Base-by-base conservation (phyloP, 768 basidiomycete species). In the Tephrocybe sp. region DNA sequence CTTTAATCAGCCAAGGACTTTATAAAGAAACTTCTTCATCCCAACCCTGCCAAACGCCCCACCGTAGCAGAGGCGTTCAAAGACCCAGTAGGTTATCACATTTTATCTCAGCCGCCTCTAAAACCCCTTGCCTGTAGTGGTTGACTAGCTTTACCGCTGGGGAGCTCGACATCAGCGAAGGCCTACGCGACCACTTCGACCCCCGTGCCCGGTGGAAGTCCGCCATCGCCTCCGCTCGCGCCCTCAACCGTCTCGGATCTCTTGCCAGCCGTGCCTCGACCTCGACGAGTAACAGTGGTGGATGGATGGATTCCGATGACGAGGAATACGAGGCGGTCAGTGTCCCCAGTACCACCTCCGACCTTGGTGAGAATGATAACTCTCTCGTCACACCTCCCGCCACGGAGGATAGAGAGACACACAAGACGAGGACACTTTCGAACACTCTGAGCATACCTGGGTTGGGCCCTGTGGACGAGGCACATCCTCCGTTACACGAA, bases 1-100 rank as follows among this genome's bases (percentile, higher is more conserved):
- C n/a, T n/a, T n/a, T n/a, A 17, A 28, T 9, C 53, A 93, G 95
- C 93, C 10, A 98, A 96, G 64, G 70, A 78, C 23, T 98, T 99
- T 62, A 88, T 98, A 63, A 77, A 72, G 57, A 65, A 73, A 0
- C 69, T 97, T 21, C 73, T 98, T 6, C 78, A 84, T 45, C 78
- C 87, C 0, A 83, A 96, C 60, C 88, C 94, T 0, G 57, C 67
- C 0, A 70, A 79, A 50, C 82, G 97, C 24, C 86, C 84, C 0
- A 89, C 91, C 0, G 90, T 92, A 0, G 71, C 72, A 1, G 74
- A 91, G 55, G 94, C 93, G 1, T 71, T 86, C 6, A 61, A 73
- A 14, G 79, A 92, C 64, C 76, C 81, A 17, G 90, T 90, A 55
- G 50, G 82, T 18, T 40, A 9, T 15, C n/a, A 3, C 34, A 8